These are phyloP conservation scores for Saxophila tyrrhenica DNA, from an alignment of 495 filamentous ascomycete genomes.

Conservation along the genomic window DNA sequence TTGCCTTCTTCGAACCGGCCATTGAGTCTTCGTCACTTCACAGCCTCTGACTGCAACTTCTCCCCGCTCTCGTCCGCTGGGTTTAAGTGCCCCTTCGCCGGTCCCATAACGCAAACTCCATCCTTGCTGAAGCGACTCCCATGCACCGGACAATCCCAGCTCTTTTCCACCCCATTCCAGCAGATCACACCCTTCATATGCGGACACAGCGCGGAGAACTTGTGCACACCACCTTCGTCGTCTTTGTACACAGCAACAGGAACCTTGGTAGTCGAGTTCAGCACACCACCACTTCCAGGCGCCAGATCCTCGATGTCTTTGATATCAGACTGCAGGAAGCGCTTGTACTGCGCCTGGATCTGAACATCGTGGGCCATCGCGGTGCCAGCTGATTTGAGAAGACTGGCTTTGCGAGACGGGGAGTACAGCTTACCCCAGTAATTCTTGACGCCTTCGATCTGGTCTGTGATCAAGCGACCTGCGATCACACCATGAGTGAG, in stretches of 20 bases:
- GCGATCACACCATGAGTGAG: constrained; percentile 47
- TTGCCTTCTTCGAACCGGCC: too few relatives aligned
- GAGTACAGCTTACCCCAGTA: constrained; percentile 40
- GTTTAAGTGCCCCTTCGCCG: constrained; percentile 32
- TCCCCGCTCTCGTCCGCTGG: constrained; percentile 16
- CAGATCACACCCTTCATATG: constrained; percentile 45
- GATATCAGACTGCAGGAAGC: constrained; percentile 43
- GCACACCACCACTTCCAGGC: constrained; percentile 38
- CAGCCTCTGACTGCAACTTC: constrained; percentile 2
- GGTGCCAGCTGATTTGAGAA: constrained; percentile 30
- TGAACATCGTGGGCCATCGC: constrained; percentile 37
- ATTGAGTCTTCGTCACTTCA: background rate
- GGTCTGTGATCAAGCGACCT: constrained; percentile 41
- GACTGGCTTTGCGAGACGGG: constrained; percentile 35
- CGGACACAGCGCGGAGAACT: constrained; percentile 44
- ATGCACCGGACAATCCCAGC: constrained; percentile 43
- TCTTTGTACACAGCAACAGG: constrained; percentile 48
- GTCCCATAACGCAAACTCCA: constrained; percentile 41
- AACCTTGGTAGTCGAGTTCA: constrained; percentile 34
- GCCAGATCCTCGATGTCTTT: constrained; percentile 46
- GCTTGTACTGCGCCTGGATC: constrained; percentile 46
- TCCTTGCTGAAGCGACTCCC: constrained; percentile 44
- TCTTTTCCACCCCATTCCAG: constrained; percentile 46
- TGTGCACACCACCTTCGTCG: constrained; percentile 37
- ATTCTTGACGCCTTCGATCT: constrained; percentile 39